A percentile compares a stretch with the other conserved stretches of the same genome.
Evolutionary conservation across 805 yeast genomes (phyloP).

Genomic region (Yarrowia divulgata): DNA sequence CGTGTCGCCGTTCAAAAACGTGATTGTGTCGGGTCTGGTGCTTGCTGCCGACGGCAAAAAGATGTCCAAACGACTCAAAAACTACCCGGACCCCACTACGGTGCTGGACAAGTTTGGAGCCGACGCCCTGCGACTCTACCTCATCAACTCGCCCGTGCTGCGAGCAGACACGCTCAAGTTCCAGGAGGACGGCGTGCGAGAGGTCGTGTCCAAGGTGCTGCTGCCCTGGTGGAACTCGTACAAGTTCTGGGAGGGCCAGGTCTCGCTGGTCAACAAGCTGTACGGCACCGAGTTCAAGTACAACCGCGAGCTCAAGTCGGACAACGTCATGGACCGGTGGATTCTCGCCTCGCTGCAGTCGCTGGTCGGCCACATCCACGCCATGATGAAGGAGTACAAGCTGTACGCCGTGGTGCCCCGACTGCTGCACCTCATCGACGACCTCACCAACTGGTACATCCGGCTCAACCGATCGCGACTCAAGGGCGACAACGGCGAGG

Average conservation of each 20-base stretch:
- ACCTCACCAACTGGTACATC: conserved; percentile 98
- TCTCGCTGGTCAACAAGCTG: conserved; percentile 80
- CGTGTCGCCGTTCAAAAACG: conserved; percentile 92
- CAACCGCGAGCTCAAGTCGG: conserved; percentile 68
- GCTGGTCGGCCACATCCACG: conserved; percentile 81
- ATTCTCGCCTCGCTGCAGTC: conserved; percentile 95
- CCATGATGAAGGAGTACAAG: conserved; percentile 89
- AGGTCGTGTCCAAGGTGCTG: conserved; percentile 92
- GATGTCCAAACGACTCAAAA: conserved; percentile 98
- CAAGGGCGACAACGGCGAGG: conserved; percentile 89
- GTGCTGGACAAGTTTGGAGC: conserved; percentile 93
- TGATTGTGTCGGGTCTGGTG: conserved; percentile 94
- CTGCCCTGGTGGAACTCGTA: conserved; percentile 99
- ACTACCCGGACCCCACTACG: conserved; percentile 92
- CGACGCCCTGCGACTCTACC: conserved; percentile 93
- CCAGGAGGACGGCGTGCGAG: conserved; percentile 98
- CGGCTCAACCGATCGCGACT: conserved; percentile 97
- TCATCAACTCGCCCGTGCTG: conserved; percentile 96
- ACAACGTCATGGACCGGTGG: conserved; percentile 98
- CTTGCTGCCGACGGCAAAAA: conserved; percentile 98
- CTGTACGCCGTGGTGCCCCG: conserved; percentile 96
- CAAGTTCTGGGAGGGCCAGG: conserved; percentile 95
- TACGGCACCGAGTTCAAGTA: conserved; percentile 73
- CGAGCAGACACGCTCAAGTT: conserved; percentile 96
- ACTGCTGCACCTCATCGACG: conserved; percentile 85